Base-by-base conservation (phyloP, 2,329 filamentous ascomycete genomes). In the Sporothrix dimorphospora region DNA sequence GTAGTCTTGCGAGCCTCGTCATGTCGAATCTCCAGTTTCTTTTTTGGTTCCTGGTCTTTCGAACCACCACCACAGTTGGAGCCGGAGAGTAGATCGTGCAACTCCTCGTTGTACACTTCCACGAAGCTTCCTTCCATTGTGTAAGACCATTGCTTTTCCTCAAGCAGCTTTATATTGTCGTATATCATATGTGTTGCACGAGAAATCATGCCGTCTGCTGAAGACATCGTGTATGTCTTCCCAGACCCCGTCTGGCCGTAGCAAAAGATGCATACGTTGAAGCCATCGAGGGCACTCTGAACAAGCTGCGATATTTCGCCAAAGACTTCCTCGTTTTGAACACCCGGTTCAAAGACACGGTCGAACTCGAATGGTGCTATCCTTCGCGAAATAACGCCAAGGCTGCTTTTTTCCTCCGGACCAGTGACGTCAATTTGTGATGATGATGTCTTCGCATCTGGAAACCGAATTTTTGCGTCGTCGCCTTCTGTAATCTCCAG, bases 261-360 rank as follows among this genome's bases (percentile, higher is more conserved):
- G 79, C 94, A 98, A 83, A 99, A 97, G 75, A 99, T 98, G 81
- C 95, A 98, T 69, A 99, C 96, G 77, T 98, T 99, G 84, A 97
- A 99, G 1, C 96, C 96, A 78, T 99, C 96, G 51, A 99, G 86
- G 0, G 97, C 96, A 76, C 93, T 97, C 81, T 99, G 96, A 1
- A 99, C 94, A 45, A 99, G 88, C 79, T 99, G 96, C 72, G 94
- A 97, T 79, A 98, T 98, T 79, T 99, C 96, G 71, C 93, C 93
- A 79, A 99, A 99, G 0, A 99, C 91, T 75, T 97, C 92, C 21
- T 89, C 86, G 79, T 99, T 99, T 76, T 91, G 88, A 1, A 91
- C 89, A 0, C 84, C 82, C 0, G 94, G 94, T 0, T 90, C 87
- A 78, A 99, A 99, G 0, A 98, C 94, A 8, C 94, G 91, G 78